Evolutionary conservation across 768 basidiomycete species (phyloP), one percentile per base, ranked within the genome.

Genomic region (Leccinum rimulosum): DNA sequence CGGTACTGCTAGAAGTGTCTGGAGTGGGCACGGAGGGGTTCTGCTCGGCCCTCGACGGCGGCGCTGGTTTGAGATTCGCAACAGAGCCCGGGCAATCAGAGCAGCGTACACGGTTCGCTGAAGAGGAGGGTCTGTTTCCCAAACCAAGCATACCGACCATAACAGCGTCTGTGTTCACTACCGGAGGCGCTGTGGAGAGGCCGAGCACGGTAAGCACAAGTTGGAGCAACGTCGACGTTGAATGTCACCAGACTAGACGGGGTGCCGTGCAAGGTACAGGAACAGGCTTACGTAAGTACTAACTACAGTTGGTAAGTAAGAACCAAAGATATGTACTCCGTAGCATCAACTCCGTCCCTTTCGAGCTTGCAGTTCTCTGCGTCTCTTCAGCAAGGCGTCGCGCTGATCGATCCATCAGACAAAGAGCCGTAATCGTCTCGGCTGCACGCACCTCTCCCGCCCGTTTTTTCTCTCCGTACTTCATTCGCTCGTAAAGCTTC

Each of bases 401-500:
- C 84, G 83, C 91, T 93, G 68, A 33, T 30, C 12, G 7, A 59
- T 52, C 35, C 54, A 50, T 66, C 57, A 72, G 62, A 17, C 27
- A 28, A 50, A 28, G 45, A 38, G 43, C 19, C 22, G 35, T 48
- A 30, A 43, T 49, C 19, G 43, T 30, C 43, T 40, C 31, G 28
- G 22, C 58, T 54, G 27, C 17, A 77, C 87, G 65, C 71, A 95
- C 95, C 89, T 96, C 92, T 27, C 80, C 76, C 14, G 80, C 79
- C 60, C 87, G 86, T 75, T 88, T 91, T 71, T 82, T 81, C 70
- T 95, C 83, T 64, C 87, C 86, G 70, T 91, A 84, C 76, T 94
- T 93, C 84, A 97, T 91, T 76, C 89, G 89, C 75, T 94, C 93
- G 72, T 95, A 96, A 66, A 97, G 75, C 75, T 95, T 95, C 66